Conservation (phyloP, 2,329 filamentous ascomycete genomes). For the Trichoderma aggressivum region DNA sequence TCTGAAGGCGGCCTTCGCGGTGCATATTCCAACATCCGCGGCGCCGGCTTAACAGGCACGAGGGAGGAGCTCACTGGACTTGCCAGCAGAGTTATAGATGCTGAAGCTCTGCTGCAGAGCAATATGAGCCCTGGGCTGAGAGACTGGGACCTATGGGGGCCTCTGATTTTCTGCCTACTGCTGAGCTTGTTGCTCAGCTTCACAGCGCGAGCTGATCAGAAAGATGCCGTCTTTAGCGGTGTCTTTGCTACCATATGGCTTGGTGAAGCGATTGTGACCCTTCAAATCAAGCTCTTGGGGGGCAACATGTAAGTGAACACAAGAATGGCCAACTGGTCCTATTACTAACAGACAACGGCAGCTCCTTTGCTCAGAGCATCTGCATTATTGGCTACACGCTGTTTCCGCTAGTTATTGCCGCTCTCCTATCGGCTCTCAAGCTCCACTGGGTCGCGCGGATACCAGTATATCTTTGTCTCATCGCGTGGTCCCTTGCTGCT, state of each 20-base stretch:
- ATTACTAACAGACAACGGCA: constrained; percentile 39
- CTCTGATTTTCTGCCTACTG: constrained; percentile 87
- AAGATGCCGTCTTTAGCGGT: constrained; percentile 86
- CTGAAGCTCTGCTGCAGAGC: constrained; percentile 59
- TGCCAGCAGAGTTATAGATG: constrained; percentile 60
- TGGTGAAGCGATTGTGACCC: constrained; percentile 91
- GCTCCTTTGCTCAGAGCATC: constrained; percentile 95
- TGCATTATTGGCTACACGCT: constrained; percentile 98
- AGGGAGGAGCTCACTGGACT: constrained; percentile 60
- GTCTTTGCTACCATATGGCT: constrained; percentile 98
- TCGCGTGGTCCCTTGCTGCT: constrained; percentile 90
- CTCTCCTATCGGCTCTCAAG: constrained; percentile 78
- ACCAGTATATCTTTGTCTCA: constrained; percentile 83
- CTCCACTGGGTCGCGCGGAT: constrained; percentile 79
- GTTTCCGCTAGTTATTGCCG: constrained; percentile 92
- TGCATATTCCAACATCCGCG: constrained; percentile 59
- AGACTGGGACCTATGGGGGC: constrained; percentile 98
- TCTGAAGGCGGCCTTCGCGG: constrained; percentile 52
- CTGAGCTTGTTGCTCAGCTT: constrained; percentile 85
- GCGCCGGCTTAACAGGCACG: constrained; percentile 56
- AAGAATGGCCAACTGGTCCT: background rate
- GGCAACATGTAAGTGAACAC: constrained; percentile 80
- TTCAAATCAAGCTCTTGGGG: constrained; percentile 94
- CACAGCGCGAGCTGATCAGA: constrained; percentile 74
- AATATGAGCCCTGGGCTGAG: constrained; percentile 85